Evolutionary conservation across 371 early-diverging fungal genomes (phyloP).

Genomic region (Chytridiales sp.): DNA sequence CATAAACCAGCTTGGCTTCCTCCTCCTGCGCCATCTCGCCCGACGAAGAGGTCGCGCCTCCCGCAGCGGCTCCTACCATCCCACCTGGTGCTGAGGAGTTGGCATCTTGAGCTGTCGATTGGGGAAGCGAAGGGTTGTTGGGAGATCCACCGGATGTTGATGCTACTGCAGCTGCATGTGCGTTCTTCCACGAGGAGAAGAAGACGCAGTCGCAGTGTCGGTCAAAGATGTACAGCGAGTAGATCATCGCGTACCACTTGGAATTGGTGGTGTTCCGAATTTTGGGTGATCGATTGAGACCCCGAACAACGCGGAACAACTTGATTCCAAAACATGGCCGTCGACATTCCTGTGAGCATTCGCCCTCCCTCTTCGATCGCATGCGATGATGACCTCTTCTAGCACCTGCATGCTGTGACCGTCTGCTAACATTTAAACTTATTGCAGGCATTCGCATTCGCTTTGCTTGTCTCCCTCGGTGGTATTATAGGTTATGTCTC

Average conservation of each 20-base stretch:
- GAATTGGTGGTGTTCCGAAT: no score
- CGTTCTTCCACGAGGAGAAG: constrained; percentile 70
- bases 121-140: constrained; percentile 2
- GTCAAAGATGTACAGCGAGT: constrained; percentile 90
- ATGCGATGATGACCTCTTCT: no score
- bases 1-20: constrained; percentile 91
- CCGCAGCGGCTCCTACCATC: constrained; percentile 4
- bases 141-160: neutral
- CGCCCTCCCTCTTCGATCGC: no score
- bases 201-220: constrained; percentile 88
- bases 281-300: neutral
- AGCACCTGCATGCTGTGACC: no score
- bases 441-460: constrained; percentile 3
- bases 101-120: neutral
- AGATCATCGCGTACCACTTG: no score
- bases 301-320: no score
- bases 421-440: no score
- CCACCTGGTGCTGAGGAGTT: neutral
- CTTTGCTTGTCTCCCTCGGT: neutral
- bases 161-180: constrained; percentile 28
- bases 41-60: constrained; percentile 5
- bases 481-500: constrained; percentile 2
- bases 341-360: no score
- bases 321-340: no score
- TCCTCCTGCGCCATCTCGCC: constrained; percentile 61